These are phyloP conservation scores for Candida odintsovae DNA, from an alignment of 805 yeast species.

Conservation along the genomic window DNA sequence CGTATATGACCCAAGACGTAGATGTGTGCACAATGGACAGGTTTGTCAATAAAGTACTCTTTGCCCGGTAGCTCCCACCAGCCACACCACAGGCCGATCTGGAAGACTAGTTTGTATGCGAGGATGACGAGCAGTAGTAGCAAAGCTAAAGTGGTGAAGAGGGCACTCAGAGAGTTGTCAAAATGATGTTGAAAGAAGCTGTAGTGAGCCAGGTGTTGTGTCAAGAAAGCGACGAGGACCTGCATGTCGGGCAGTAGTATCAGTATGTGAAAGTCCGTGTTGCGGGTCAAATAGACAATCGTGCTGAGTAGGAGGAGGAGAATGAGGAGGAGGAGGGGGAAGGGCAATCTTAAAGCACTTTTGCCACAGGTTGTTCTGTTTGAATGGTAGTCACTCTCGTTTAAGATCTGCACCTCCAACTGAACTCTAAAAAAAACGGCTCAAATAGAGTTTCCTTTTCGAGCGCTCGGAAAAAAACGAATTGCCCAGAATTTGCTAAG, in stretches of 20 bases:
- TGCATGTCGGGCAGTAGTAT: neutral
- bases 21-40: slow-evolving; percentile 75
- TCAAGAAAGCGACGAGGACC: neutral
- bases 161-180: slow-evolving; percentile 15
- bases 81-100: slow-evolving; percentile 36
- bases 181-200: slow-evolving; percentile 17
- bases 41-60: slow-evolving; percentile 63
- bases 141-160: slow-evolving; percentile 21
- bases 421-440: neutral
- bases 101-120: slow-evolving; percentile 35
- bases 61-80: slow-evolving; percentile 48
- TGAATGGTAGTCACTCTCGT: too few species aligned
- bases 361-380: too few species aligned
- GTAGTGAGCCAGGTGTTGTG: neutral
- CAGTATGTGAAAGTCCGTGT: too few species aligned
- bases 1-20: slow-evolving; percentile 46
- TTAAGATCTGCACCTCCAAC: neutral
- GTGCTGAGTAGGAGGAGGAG: too few species aligned
- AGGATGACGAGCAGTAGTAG: slow-evolving; percentile 16
- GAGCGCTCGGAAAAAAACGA: neutral
- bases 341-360: neutral
- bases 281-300: too few species aligned
- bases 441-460: neutral
- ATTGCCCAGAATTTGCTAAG: neutral
- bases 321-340: neutral